Base-by-base conservation (phyloP, 306 rosid genomes). In the Trichosanthes truncata region DNA sequence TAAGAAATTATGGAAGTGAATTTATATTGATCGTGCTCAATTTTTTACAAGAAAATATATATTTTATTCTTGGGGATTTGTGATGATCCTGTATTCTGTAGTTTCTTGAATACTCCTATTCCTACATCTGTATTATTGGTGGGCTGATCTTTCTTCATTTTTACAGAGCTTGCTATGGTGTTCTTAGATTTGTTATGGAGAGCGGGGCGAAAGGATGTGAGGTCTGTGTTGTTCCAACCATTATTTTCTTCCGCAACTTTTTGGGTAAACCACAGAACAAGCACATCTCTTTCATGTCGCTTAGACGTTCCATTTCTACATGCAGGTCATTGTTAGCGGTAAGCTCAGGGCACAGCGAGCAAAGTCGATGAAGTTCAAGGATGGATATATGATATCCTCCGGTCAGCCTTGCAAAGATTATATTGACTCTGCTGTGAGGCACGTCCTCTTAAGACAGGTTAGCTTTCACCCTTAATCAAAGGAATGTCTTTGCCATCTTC, bases 131-230 rank as follows among this genome's bases (percentile, higher is more conserved):
- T 29, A 7, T 56, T 56, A 2, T 6, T 56, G 31, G 62, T 56
- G 26, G 35, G 48, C 45, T 67, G 0, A 15, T 46, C 13, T 38
- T 4, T 20, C 53, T 20, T 43, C 45, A 57, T 59, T 40, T 79
- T 53, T 82, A 61, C 81, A 92, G 97, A 84, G 96, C 92, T 33
- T 92, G 96, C 85, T 88, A 91, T 87, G 96, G 96, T 88, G 96
- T 93, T 74, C 79, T 87, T 51, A 83, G 92, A 62, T 91, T 90
- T 52, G 89, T 91, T 53, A 88, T 93, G 91, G 97, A 93, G 84
- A 91, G 86, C 80, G 93, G 94, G 15, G 91, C 96, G 36, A 91
- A 91, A 81, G 97, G 92, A 78, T 89, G 92, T 0, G 90, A 89
- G 92, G 91, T 92, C 12, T 45, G 85, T 77, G 49, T 20, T 41